A percentile compares a stretch with the other conserved stretches of the same genome.
Evolutionary conservation across 2,329 filamentous ascomycete genomes (phyloP).

Genomic region (Sarocladium strictum): DNA sequence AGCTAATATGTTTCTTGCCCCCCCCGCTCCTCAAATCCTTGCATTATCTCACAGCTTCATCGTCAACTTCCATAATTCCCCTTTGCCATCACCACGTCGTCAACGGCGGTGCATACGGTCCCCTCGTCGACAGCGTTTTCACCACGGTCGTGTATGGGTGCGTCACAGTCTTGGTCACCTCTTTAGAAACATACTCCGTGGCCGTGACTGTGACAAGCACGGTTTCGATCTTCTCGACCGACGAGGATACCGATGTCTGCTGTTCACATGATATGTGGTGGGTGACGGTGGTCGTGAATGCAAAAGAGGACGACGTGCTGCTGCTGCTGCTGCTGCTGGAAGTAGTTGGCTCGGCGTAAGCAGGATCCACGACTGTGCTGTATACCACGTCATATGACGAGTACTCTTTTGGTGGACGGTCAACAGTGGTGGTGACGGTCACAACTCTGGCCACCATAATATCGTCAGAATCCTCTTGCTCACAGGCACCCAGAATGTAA

Average conservation of each 20-base stretch:
- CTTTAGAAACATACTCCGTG: not conserved
- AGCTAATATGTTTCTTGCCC: not conserved
- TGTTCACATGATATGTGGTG: not conserved
- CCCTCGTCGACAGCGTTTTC: not conserved
- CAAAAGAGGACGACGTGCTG: not conserved
- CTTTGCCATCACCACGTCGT: constrained; percentile 1
- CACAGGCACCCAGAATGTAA: too few species aligned
- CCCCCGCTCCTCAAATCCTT: not conserved
- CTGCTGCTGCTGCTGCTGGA: not conserved
- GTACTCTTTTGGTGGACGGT: not conserved
- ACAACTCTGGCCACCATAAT: not conserved
- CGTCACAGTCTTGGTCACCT: not conserved
- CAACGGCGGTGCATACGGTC: constrained; percentile 3
- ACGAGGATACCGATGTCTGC: not conserved
- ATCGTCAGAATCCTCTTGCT: too few species aligned
- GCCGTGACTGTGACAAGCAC: not conserved
- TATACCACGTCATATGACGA: not conserved
- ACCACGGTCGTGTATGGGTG: not conserved
- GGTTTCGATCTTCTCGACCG: not conserved
- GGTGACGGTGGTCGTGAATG: not conserved
- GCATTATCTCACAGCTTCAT: not conserved
- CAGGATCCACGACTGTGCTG: not conserved
- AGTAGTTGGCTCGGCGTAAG: not conserved
- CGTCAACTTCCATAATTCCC: not conserved
- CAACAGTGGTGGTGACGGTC: not conserved